Conservation (phyloP, 2,329 filamentous ascomycete species). For the Fusarium sp. region DNA sequence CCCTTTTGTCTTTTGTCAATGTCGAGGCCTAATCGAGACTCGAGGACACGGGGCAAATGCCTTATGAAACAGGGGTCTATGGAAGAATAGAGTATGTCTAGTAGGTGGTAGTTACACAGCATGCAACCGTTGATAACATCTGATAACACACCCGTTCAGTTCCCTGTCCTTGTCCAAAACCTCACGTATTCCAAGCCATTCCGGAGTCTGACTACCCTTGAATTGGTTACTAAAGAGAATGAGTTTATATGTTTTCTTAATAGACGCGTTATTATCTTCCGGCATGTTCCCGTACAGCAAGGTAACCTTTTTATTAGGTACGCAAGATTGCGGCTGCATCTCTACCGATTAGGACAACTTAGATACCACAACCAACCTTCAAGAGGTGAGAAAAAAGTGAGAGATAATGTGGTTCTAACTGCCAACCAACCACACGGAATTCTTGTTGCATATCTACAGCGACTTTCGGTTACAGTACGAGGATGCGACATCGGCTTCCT, state of each 20-base stretch:
- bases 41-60: slow-evolving; percentile 16
- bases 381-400: slow-evolving; percentile 2
- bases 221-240: neutral
- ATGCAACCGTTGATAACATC: slow-evolving; percentile 11
- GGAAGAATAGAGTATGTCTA: neutral
- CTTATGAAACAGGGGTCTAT: slow-evolving; percentile 18
- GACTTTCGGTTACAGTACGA: slow-evolving; percentile 9
- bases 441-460: slow-evolving; percentile 22
- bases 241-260: neutral
- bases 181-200: slow-evolving; percentile 8
- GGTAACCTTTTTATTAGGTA: neutral
- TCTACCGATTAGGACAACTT: slow-evolving; percentile 25
- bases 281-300: slow-evolving; percentile 7
- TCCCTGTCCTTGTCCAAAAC: neutral
- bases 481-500: slow-evolving; percentile 40
- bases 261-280: neutral
- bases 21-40: neutral
- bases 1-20: slow-evolving; percentile 18
- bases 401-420: slow-evolving; percentile 31
- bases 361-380: slow-evolving; percentile 19
- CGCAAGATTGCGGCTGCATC: slow-evolving; percentile 33
- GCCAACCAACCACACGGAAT: slow-evolving; percentile 18
- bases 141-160: slow-evolving; percentile 1
- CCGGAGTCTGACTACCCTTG: neutral
- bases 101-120: slow-evolving; percentile 12